phyloP scores from a whole-genome alignment of 2,329 filamentous ascomycete genomes.

The Beauveria bassiana region DNA sequence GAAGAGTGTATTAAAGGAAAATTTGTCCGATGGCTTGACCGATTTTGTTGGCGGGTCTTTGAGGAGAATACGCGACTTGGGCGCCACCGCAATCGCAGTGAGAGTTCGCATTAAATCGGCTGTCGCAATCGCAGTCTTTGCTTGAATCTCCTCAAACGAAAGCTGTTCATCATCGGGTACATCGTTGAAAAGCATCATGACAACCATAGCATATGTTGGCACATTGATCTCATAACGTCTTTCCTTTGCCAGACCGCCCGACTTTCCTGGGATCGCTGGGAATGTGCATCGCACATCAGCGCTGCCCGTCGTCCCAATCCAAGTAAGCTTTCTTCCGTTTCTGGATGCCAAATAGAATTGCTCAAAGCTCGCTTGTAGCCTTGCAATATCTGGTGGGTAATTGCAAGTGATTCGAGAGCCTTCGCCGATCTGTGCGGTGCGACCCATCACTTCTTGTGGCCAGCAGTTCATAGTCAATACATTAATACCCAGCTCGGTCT shows the following conservation, averaged over 20 bases:
- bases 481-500: constrained; percentile 73
- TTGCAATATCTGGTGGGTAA: constrained; percentile 67
- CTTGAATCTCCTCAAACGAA: constrained; percentile 71
- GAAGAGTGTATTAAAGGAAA: constrained; percentile 77
- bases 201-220: constrained; percentile 85
- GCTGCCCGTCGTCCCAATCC: constrained; percentile 64
- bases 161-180: constrained; percentile 44
- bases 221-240: constrained; percentile 85
- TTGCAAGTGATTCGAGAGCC: constrained; percentile 45
- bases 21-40: constrained; percentile 68
- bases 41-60: constrained; percentile 77
- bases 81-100: constrained; percentile 72
- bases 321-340: constrained; percentile 80
- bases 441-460: constrained; percentile 82
- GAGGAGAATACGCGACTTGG: constrained; percentile 71
- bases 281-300: constrained; percentile 81
- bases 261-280: constrained; percentile 63
- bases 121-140: constrained; percentile 68
- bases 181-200: constrained; percentile 85
- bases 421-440: constrained; percentile 43
- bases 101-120: constrained; percentile 69
- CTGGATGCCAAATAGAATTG: constrained; percentile 82
- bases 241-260: constrained; percentile 51
- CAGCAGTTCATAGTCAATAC: constrained; percentile 91
- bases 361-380: constrained; percentile 76